Evolutionary conservation across 2,329 filamentous ascomycete genomes (phyloP).

Genomic region (Trichoderma endophyticum): DNA sequence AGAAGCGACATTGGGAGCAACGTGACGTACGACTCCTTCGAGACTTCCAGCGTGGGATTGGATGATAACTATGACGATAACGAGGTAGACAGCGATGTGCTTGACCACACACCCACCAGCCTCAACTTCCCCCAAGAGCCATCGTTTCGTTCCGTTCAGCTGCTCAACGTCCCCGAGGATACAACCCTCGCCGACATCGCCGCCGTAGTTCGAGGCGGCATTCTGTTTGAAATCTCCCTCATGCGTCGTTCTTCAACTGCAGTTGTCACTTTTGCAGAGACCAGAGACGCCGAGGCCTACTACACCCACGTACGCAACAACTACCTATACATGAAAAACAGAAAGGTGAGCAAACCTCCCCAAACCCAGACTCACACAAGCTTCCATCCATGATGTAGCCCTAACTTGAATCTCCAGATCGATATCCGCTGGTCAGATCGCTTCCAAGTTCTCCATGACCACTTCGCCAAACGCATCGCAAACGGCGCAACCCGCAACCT

Average conservation of each 20-base stretch:
- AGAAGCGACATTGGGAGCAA: neutral
- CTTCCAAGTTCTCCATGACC: conserved; percentile 62
- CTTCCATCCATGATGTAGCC: no score
- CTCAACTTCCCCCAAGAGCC: neutral
- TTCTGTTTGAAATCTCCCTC: conserved; percentile 66
- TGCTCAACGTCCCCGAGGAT: conserved; percentile 59
- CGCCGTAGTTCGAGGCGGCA: conserved; percentile 64
- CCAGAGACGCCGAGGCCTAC: conserved; percentile 61
- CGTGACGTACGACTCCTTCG: neutral
- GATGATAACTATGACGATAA: neutral
- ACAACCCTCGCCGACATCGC: conserved; percentile 65
- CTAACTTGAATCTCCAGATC: conserved; percentile 46
- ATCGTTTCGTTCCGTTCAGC: conserved; percentile 51
- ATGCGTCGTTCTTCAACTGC: conserved; percentile 57
- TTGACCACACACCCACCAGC: neutral
- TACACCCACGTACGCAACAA: conserved; percentile 60
- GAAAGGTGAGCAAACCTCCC: conserved; percentile 50
- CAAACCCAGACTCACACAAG: no score
- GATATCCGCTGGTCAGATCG: conserved; percentile 67
- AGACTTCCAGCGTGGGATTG: neutral
- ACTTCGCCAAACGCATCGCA: conserved; percentile 62
- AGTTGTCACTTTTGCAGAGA: conserved; percentile 67
- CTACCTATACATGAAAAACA: conserved; percentile 66
- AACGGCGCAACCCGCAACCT: conserved; percentile 71
- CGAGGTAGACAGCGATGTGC: neutral